Percentiles rank a stretch among this genome's conserved stretches.
Evolutionary conservation across 2,329 filamentous ascomycete species (phyloP).

Genomic region (Sarocladium kiliense): DNA sequence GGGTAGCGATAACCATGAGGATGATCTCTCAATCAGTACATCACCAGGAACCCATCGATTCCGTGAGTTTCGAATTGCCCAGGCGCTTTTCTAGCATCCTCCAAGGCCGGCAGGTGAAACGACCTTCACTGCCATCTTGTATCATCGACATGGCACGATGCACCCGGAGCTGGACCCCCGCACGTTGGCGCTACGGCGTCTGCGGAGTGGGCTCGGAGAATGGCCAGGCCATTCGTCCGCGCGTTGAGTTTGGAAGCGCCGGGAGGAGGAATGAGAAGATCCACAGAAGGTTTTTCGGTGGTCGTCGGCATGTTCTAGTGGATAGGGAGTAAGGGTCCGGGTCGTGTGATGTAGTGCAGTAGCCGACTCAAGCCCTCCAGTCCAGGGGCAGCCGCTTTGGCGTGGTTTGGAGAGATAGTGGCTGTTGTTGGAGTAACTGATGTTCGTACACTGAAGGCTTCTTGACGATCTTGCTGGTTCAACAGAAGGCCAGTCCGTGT

Average conservation of each 20-base stretch:
- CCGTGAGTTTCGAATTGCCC: neutral
- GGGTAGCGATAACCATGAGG: too few species aligned
- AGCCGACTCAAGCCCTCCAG: neutral
- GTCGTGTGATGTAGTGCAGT: neutral
- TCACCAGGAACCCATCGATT: neutral
- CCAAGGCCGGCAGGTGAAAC: too few species aligned
- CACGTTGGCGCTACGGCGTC: slow-evolving; percentile 1
- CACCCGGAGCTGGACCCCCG: neutral
- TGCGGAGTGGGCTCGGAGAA: slow-evolving; percentile 6
- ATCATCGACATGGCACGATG: neutral
- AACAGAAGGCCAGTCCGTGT: too few species aligned
- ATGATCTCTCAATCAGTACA: too few species aligned
- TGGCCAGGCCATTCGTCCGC: too few species aligned
- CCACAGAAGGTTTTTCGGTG: neutral
- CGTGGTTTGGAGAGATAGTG: neutral
- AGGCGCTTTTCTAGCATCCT: too few species aligned
- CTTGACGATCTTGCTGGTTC: too few species aligned
- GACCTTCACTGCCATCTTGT: neutral
- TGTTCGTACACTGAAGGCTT: too few species aligned
- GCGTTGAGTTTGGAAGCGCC: too few species aligned
- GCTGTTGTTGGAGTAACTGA: neutral
- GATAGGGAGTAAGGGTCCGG: neutral
- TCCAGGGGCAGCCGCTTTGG: neutral
- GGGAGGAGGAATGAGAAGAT: neutral
- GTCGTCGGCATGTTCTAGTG: neutral